These are phyloP conservation scores for Mycocentrospora acerina DNA, from an alignment of 2,329 filamentous ascomycete genomes.

Conservation along the genomic window DNA sequence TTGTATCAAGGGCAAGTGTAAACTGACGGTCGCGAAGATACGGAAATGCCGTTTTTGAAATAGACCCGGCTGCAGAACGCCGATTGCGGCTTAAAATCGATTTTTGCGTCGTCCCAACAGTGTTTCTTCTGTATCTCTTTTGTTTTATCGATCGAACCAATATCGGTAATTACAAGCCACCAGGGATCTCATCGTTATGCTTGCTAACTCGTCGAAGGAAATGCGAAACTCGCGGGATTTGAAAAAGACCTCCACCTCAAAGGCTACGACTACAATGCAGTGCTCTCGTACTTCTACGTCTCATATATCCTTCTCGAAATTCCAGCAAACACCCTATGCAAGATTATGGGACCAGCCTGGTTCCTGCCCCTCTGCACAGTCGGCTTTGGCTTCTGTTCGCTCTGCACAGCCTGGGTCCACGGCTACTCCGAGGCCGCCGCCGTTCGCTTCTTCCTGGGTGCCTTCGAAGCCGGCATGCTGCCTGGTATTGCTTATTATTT, in stretches of 20 bases:
- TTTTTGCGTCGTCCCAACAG: conserved; percentile 62
- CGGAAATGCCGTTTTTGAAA: too few relatives aligned
- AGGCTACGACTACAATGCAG: conserved; percentile 68
- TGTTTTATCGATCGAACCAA: conserved; percentile 72
- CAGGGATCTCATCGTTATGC: too few relatives aligned
- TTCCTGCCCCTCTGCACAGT: conserved; percentile 65
- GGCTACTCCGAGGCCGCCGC: conserved; percentile 56
- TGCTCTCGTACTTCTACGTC: conserved; percentile 82
- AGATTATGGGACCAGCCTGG: conserved; percentile 71
- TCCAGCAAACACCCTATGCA: conserved; percentile 69
- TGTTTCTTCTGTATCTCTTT: conserved; percentile 65
- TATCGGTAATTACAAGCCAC: too few relatives aligned
- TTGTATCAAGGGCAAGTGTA: too few relatives aligned
- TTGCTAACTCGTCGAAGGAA: too few relatives aligned
- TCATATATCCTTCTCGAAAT: conserved; percentile 84
- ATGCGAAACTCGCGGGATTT: conserved; percentile 61
- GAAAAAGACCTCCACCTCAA: conserved; percentile 63
- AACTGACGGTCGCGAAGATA: too few relatives aligned
- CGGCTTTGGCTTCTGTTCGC: conserved; percentile 63
- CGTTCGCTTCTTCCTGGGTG: conserved; percentile 65
- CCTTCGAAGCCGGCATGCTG: conserved; percentile 74
- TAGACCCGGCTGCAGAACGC: too few relatives aligned
- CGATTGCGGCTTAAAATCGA: too few relatives aligned
- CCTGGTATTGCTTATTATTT: conserved; percentile 73
- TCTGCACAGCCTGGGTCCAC: conserved; percentile 69